These are phyloP conservation scores for Jacaranda mimosifolia DNA, from an alignment of 257 asterid species.

Conservation along the genomic window DNA sequence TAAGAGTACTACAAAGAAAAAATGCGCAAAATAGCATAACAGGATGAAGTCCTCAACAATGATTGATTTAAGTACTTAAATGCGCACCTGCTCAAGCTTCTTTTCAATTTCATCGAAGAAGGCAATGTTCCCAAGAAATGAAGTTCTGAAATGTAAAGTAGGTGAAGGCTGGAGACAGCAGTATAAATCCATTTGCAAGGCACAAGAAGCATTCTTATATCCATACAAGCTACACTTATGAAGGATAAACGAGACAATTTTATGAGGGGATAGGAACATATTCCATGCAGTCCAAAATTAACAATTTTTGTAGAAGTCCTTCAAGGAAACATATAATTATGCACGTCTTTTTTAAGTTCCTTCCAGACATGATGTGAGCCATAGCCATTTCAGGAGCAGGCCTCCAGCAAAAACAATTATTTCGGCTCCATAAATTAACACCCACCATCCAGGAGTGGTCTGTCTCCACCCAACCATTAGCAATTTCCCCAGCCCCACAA, in stretches of 20 bases:
- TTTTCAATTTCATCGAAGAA: conserved; percentile 70
- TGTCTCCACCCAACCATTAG: neutral
- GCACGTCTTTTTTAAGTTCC: conserved; percentile 2
- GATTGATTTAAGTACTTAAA: conserved; percentile 23
- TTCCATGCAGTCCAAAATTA: neutral
- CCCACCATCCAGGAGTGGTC: neutral
- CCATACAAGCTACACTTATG: conserved; percentile 20
- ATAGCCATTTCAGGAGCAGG: conserved; percentile 3
- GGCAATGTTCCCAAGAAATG: conserved; percentile 72
- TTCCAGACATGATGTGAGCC: neutral
- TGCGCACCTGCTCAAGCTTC: conserved; percentile 73
- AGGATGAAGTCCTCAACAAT: conserved; percentile 14
- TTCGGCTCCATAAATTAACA: neutral
- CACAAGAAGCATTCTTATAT: conserved; percentile 25
- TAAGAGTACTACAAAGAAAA: conserved; percentile 1
- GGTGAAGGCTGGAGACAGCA: conserved; percentile 31
- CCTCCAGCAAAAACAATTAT: neutral
- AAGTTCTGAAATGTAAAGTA: conserved; percentile 56
- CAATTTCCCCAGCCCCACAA: conserved; percentile 15
- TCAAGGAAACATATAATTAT: conserved; percentile 1
- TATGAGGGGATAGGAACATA: neutral
- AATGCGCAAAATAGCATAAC: conserved; percentile 18
- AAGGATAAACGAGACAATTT: neutral
- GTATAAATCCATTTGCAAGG: conserved; percentile 17
- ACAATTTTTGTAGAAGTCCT: neutral